Conservation (phyloP, 2,329 filamentous ascomycete genomes). For the Colletotrichum gloeosporioides region DNA sequence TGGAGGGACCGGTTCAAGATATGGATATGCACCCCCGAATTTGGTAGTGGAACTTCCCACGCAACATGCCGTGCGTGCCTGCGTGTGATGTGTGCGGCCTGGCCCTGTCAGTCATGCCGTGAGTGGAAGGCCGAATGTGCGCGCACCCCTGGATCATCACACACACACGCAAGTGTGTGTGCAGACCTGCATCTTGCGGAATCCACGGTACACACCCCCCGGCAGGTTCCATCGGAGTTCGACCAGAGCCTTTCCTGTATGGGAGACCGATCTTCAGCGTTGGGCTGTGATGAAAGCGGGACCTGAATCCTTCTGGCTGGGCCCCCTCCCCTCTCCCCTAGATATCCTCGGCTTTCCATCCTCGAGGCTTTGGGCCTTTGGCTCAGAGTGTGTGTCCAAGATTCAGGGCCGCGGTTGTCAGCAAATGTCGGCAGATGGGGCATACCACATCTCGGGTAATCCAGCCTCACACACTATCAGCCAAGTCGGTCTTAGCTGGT, state of each 20-base stretch:
- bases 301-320: neutral
- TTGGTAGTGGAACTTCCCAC: neutral
- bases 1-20: slow-evolving; percentile 11
- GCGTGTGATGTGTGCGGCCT: neutral
- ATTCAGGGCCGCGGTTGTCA: neutral
- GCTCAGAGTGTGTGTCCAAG: neutral
- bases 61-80: neutral
- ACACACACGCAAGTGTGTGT: neutral
- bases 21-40: slow-evolving; percentile 11
- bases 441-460: slow-evolving; percentile 5
- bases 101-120: neutral
- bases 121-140: neutral
- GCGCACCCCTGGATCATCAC: slow-evolving; percentile 1
- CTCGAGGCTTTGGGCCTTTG: neutral
- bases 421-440: slow-evolving; percentile 14
- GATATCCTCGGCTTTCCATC: neutral
- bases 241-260: neutral
- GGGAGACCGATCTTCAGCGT: neutral
- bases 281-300: neutral
- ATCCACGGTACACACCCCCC: neutral
- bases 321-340: neutral
- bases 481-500: neutral
- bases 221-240: neutral
- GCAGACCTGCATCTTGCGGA: neutral
- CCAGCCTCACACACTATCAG: neutral